These are phyloP conservation scores for Moesziomyces sp. DNA, from an alignment of 1,284 basidiomycete species.

Conservation along the genomic window DNA sequence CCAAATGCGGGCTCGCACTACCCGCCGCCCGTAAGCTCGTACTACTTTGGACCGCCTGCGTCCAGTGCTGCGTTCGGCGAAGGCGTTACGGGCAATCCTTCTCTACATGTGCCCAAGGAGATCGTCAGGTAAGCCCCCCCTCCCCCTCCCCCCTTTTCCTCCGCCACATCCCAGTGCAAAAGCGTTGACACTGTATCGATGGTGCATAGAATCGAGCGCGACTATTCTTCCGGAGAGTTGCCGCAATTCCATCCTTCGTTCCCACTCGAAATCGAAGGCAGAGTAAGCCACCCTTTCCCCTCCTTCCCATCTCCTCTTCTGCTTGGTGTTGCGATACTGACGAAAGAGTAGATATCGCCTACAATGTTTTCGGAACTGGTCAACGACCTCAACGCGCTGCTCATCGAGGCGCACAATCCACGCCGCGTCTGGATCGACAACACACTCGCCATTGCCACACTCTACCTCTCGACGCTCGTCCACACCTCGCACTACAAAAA, in stretches of 20 bases:
- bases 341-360: constrained; percentile 28
- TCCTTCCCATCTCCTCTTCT: no score
- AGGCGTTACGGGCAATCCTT: constrained; percentile 79
- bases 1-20: background rate
- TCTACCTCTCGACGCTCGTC: constrained; percentile 71
- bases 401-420: constrained; percentile 47
- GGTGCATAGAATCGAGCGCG: constrained; percentile 75
- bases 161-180: no score
- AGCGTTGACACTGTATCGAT: no score
- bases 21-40: constrained; percentile 26
- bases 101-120: constrained; percentile 83
- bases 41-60: constrained; percentile 55
- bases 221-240: constrained; percentile 82
- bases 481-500: constrained; percentile 78
- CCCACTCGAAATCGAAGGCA: constrained; percentile 82
- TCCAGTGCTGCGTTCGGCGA: constrained; percentile 77
- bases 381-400: constrained; percentile 55
- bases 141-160: background rate
- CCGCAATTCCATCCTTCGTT: constrained; percentile 80
- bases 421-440: constrained; percentile 50
- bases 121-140: constrained; percentile 71
- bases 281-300: constrained; percentile 70
- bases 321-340: no score
- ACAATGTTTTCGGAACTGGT: constrained; percentile 48
- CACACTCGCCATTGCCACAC: constrained; percentile 35